These are phyloP conservation scores for Leptodontidium sp. DNA, from an alignment of 2,329 filamentous ascomycete species.

Conservation along the genomic window DNA sequence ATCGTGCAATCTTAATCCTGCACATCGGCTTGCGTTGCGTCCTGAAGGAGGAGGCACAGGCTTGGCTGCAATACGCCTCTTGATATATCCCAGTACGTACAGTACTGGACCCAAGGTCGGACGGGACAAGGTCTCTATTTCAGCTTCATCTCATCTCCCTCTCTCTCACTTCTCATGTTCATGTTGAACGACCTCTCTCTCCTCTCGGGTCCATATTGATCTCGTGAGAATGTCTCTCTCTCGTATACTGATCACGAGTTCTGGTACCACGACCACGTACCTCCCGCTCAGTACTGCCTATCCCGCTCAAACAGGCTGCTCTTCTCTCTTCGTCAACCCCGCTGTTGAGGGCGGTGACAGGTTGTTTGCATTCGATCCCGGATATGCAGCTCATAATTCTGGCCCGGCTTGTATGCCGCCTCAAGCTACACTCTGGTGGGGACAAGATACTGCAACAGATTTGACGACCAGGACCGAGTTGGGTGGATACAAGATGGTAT, in stretches of 20 bases:
- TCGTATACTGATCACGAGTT: conserved; percentile 21
- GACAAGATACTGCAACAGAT: conserved; percentile 8
- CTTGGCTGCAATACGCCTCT: conserved; percentile 13
- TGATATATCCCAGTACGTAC: not conserved
- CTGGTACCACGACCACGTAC: conserved; percentile 26
- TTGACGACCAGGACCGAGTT: conserved; percentile 11
- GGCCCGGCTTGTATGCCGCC: conserved; percentile 20
- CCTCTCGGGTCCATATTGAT: conserved; percentile 8
- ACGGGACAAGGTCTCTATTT: conserved; percentile 15
- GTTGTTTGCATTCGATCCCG: conserved; percentile 24
- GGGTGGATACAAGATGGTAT: conserved; percentile 27
- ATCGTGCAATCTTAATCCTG: conserved; percentile 13
- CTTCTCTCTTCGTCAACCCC: conserved; percentile 23
- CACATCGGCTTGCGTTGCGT: not conserved
- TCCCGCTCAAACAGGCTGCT: conserved; percentile 21
- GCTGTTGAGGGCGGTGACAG: not conserved
- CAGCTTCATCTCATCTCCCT: conserved; percentile 19
- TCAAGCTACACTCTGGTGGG: conserved; percentile 25
- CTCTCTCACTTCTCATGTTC: conserved; percentile 1
- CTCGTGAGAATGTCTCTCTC: conserved; percentile 22
- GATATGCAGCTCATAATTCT: conserved; percentile 8
- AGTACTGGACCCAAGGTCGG: not conserved
- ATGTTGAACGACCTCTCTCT: not conserved
- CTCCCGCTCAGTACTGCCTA: conserved; percentile 29
- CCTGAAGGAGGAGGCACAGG: not conserved